A percentile compares a stretch with the other conserved stretches of the same genome.
These are phyloP conservation scores for Calocybe indica DNA, from an alignment of 768 basidiomycete genomes.

Conservation along the genomic window DNA sequence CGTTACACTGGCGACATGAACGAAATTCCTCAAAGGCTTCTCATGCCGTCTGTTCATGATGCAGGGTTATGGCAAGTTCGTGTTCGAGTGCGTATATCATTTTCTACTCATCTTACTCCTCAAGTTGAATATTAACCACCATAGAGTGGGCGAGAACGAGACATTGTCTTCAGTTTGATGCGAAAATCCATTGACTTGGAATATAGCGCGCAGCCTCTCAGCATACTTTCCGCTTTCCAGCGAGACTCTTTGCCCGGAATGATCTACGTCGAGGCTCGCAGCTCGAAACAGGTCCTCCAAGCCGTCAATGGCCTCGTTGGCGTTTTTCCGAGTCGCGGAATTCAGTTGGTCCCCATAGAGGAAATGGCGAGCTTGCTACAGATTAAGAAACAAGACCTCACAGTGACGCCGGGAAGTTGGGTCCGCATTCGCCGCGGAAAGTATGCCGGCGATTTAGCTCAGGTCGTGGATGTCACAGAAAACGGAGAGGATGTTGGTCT, in stretches of 20 bases:
- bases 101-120: neutral
- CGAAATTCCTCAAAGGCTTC: conserved; percentile 83
- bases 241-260: conserved; percentile 93
- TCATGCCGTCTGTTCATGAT: conserved; percentile 97
- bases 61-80: conserved; percentile 94
- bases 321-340: conserved; percentile 78
- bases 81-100: conserved; percentile 61
- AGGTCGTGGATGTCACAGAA: conserved; percentile 91
- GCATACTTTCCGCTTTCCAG: conserved; percentile 92
- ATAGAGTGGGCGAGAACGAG: conserved; percentile 87
- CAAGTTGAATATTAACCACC: neutral
- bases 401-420: conserved; percentile 85
- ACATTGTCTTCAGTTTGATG: conserved; percentile 92
- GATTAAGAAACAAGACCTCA: conserved; percentile 91
- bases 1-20: conserved; percentile 91
- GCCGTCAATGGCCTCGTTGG: conserved; percentile 91
- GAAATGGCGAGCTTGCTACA: conserved; percentile 97
- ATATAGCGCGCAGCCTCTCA: conserved; percentile 68
- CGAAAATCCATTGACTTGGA: conserved; percentile 87
- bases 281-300: conserved; percentile 76
- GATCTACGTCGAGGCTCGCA: conserved; percentile 94
- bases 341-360: conserved; percentile 86
- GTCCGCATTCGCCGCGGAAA: conserved; percentile 92
- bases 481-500: conserved; percentile 90
- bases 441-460: conserved; percentile 91